Conservation (phyloP, 371 early-diverging fungal species). For the Blastocladiella emersonii region DNA sequence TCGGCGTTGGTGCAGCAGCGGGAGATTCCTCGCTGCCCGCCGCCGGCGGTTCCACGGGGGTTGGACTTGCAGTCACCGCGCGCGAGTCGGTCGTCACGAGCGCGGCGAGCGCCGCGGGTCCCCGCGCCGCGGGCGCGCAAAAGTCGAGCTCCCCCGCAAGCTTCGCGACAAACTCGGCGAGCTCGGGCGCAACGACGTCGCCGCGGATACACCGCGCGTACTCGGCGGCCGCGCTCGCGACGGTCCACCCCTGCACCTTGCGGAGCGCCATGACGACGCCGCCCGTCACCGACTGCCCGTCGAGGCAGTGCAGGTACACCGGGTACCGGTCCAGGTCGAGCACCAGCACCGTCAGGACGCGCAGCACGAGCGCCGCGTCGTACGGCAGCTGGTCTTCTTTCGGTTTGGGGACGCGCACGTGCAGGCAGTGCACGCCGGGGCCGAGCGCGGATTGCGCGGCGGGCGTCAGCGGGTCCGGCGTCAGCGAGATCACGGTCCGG, state of each 20-base stretch:
- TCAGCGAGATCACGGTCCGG: conserved; percentile 69
- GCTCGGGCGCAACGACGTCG: conserved; percentile 66
- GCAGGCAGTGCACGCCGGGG: not conserved
- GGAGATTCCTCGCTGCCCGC: no score
- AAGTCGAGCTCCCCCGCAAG: conserved; percentile 30
- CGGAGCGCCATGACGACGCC: conserved; percentile 70
- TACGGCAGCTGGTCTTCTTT: not conserved
- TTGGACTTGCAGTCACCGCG: no score
- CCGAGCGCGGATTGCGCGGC: not conserved
- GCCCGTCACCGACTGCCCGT: conserved; percentile 80
- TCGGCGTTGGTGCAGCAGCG: not conserved
- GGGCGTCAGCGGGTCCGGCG: conserved; percentile 45
- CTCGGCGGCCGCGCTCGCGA: conserved; percentile 55
- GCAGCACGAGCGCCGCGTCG: not conserved
- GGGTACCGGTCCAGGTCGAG: conserved; percentile 25
- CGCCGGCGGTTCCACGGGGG: no score
- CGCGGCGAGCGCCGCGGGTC: no score
- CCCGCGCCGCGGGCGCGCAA: not conserved
- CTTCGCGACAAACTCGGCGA: conserved; percentile 76
- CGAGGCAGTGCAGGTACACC: conserved; percentile 77
- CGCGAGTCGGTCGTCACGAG: no score
- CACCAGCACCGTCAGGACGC: not conserved
- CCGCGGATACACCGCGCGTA: conserved; percentile 46
- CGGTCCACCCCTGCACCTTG: conserved; percentile 78
- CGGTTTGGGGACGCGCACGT: not conserved